These are phyloP conservation scores for Salvia hispanica DNA, from an alignment of 257 asterid genomes.

Conservation along the genomic window DNA sequence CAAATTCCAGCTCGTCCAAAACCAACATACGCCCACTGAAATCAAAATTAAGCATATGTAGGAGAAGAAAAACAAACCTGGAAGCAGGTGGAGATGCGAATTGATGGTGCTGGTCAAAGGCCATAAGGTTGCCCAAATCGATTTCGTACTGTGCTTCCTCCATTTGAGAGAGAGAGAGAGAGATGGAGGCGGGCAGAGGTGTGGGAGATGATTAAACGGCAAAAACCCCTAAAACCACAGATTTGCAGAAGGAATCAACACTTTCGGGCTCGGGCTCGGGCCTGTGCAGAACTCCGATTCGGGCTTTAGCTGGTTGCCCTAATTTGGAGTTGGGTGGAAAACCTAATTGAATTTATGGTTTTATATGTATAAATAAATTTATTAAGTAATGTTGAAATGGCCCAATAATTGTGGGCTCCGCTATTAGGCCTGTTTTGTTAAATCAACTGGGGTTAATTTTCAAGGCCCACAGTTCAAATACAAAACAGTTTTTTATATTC, in stretches of 20 bases:
- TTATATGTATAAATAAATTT: background rate
- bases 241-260: background rate
- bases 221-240: conserved; percentile 3
- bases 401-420: background rate
- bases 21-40: background rate
- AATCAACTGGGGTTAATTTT: no score
- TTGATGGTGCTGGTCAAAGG: conserved; percentile 56
- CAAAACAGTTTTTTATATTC: no score
- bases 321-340: background rate
- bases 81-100: conserved; percentile 61
- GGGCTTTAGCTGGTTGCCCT: conserved; percentile 30
- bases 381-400: no score
- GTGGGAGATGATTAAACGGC: background rate
- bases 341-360: background rate
- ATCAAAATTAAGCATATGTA: background rate
- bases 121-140: conserved; percentile 83
- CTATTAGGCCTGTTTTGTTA: background rate
- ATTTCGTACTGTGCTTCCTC: conserved; percentile 52
- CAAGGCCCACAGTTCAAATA: no score
- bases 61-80: conserved; percentile 42
- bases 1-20: background rate
- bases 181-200: background rate
- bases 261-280: conserved; percentile 28
- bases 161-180: conserved; percentile 28
- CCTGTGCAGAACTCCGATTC: background rate